Conservation (phyloP, 768 basidiomycete species). For the Daedaleopsis sinensis region DNA sequence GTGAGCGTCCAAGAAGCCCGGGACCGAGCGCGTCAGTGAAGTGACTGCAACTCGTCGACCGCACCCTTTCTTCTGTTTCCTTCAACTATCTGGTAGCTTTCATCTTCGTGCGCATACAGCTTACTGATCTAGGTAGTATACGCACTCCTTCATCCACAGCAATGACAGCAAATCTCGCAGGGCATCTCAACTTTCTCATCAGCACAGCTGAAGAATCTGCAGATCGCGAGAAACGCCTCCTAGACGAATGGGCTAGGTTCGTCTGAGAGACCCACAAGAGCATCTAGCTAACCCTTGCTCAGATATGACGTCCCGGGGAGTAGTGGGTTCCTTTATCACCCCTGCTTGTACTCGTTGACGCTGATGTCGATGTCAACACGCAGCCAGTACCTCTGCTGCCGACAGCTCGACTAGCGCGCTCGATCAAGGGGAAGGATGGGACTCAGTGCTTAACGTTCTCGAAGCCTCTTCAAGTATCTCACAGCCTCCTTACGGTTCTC, state of each 20-base stretch:
- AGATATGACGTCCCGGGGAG: constrained; percentile 1
- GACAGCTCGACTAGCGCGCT: constrained; percentile 9
- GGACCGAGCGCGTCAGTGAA: not conserved
- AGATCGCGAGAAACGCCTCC: constrained; percentile 27
- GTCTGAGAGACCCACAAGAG: not conserved
- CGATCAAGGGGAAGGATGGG: constrained; percentile 18
- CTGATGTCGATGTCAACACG: not conserved
- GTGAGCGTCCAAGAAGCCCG: not conserved
- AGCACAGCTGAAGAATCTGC: constrained; percentile 24
- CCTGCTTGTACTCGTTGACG: not conserved
- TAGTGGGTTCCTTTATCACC: not conserved
- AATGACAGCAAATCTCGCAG: constrained; percentile 8
- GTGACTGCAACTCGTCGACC: not conserved
- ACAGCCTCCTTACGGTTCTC: not conserved
- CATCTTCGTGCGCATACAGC: not conserved
- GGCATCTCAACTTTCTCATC: constrained; percentile 24
- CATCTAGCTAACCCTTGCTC: not conserved
- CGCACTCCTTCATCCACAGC: not conserved
- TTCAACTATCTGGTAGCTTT: not conserved
- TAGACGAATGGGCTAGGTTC: constrained; percentile 33
- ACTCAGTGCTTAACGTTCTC: constrained; percentile 26
- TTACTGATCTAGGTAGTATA: too few relatives aligned
- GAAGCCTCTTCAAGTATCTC: not conserved
- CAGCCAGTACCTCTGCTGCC: not conserved
- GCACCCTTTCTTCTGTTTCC: not conserved